Evolutionary conservation across 2,329 filamentous ascomycete species (phyloP).

Genomic region (Colletotrichum sojae): DNA sequence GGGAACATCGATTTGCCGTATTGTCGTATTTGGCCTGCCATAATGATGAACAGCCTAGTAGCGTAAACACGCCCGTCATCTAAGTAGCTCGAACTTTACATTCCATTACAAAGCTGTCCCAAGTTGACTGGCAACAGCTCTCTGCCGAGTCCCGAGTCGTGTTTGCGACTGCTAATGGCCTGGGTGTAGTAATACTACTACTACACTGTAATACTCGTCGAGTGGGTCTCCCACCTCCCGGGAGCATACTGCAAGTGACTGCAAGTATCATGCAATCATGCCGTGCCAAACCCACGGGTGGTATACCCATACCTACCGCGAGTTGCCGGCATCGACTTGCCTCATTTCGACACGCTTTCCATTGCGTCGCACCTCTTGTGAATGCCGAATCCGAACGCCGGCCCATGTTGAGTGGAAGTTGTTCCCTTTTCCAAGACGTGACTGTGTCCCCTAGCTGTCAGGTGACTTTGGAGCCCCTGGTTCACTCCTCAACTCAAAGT

Average conservation of each 20-base stretch:
- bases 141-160: neutral
- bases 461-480: slow-evolving; percentile 3
- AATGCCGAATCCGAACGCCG: neutral
- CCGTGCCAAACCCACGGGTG: slow-evolving; percentile 7
- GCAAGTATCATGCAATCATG: slow-evolving; percentile 11
- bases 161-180: neutral
- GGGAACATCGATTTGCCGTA: neutral
- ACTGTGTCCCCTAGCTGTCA: neutral
- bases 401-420: neutral
- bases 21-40: slow-evolving; percentile 7
- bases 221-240: slow-evolving; percentile 11
- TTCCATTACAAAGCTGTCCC: slow-evolving; percentile 2
- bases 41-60: neutral
- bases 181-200: neutral
- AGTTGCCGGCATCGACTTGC: neutral
- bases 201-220: too few species aligned
- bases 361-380: slow-evolving; percentile 13
- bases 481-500: slow-evolving; percentile 3
- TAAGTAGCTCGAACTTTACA: too few species aligned
- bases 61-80: too few species aligned
- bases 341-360: neutral
- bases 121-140: neutral
- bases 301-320: neutral
- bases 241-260: neutral
- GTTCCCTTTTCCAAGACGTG: slow-evolving; percentile 2